Evolutionary conservation across 208 protist genomes (phyloP).

Genomic region (Leishmania braziliensis): DNA sequence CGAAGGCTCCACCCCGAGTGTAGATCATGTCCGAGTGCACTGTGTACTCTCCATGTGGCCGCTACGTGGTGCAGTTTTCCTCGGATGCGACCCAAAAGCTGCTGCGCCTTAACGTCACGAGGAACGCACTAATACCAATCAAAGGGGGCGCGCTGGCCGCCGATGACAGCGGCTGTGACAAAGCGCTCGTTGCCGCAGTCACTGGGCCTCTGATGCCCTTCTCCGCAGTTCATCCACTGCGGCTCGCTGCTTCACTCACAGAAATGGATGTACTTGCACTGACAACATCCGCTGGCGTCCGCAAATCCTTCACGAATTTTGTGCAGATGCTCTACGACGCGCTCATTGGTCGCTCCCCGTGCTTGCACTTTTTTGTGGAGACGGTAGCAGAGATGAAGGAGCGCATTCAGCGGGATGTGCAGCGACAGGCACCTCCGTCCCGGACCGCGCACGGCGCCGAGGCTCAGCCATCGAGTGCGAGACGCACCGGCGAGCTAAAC

Average conservation of each 20-base stretch:
- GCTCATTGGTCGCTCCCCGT: slow-evolving; percentile 64
- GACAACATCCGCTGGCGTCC: slow-evolving; percentile 69
- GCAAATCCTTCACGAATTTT: slow-evolving; percentile 72
- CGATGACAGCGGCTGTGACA: not conserved
- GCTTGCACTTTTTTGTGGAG: slow-evolving; percentile 79
- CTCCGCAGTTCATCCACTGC: not conserved
- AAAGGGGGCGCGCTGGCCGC: not conserved
- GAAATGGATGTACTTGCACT: slow-evolving; percentile 58
- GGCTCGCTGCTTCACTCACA: slow-evolving; percentile 36
- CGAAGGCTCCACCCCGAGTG: not conserved
- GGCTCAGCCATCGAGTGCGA: not conserved
- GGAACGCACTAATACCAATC: slow-evolving; percentile 16
- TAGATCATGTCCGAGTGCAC: slow-evolving; percentile 51
- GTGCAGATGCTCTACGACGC: slow-evolving; percentile 79
- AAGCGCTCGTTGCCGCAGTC: not conserved
- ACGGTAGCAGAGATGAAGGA: slow-evolving; percentile 71
- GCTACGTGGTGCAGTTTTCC: slow-evolving; percentile 64
- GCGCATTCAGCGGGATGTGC: slow-evolving; percentile 67
- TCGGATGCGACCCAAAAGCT: slow-evolving; percentile 25
- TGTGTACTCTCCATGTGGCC: slow-evolving; percentile 74
- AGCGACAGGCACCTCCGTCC: slow-evolving; percentile 1
- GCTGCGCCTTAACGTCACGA: slow-evolving; percentile 36
- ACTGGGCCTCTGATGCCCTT: slow-evolving; percentile 1
- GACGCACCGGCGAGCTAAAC: not conserved
- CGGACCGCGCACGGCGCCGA: not conserved